Evolutionary conservation across 1,284 basidiomycete species (phyloP).

Genomic region (Puccinia hordei): DNA sequence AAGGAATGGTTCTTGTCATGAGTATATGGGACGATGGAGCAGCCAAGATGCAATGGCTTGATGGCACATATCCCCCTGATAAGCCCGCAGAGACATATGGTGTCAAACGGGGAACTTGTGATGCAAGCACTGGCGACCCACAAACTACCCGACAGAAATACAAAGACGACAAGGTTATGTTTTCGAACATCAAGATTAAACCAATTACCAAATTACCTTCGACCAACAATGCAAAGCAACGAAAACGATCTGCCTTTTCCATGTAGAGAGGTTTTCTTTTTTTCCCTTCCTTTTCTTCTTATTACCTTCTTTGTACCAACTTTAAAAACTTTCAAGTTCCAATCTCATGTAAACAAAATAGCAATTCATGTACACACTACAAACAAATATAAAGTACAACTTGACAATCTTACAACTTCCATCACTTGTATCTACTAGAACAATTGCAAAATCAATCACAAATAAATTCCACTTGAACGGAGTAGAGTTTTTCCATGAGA

Average conservation of each 20-base stretch:
- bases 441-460: too few relatives aligned
- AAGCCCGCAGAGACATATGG: not conserved
- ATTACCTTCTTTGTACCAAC: not conserved
- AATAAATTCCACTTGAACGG: too few relatives aligned
- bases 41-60: slow-evolving; percentile 35
- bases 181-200: slow-evolving; percentile 15
- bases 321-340: not conserved
- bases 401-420: not conserved
- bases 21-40: slow-evolving; percentile 34
- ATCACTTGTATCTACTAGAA: too few relatives aligned
- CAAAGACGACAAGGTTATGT: not conserved
- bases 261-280: too few relatives aligned
- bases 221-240: not conserved
- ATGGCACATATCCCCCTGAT: not conserved
- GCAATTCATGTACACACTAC: not conserved
- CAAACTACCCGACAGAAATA: not conserved
- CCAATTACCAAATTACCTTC: not conserved
- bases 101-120: slow-evolving; percentile 9
- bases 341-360: not conserved
- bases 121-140: not conserved
- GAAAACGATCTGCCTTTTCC: not conserved
- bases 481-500: too few relatives aligned
- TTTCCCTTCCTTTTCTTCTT: not conserved
- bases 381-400: not conserved
- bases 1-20: slow-evolving; percentile 31